Base-by-base conservation (phyloP, 768 basidiomycete species). In the Russula sp. region DNA sequence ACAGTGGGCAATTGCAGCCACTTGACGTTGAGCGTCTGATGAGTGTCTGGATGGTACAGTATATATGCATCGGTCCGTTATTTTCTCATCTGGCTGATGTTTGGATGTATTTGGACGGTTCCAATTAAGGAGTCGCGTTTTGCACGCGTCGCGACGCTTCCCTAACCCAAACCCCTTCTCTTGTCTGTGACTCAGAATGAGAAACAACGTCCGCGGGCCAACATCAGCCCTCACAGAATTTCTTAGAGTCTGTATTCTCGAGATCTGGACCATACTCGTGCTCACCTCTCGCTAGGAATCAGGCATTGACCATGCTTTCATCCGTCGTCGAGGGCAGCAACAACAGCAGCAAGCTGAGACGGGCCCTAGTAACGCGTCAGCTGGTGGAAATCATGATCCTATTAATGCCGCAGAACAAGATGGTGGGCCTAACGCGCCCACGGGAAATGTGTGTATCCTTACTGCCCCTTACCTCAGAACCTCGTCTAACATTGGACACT, bases 201-300 rank as follows among this genome's bases (percentile, higher is more conserved):
- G 51, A 38, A 83, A 84, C 72, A 89, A 89, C 63, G 84, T 93
- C 49, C 83, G 88, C 14, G 92, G 92, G 0, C 92, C 92, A 2
- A 84, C 88, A 0, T 92, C 90, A 24, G 92, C 92, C 0, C 75
- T 94, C 14, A 92, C 92, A 40, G 89, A 91, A 67, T 94, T 89
- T 68, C 76, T 94, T 38, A 83, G 83, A 70, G 92, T 89, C 64
- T 32, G 78, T 74, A 28, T n/a, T 5, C 8, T 14, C 26, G 16
- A 20, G 6, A 2, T 9, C 2, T 28, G 36, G 36, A 13, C 13
- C 5, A 13, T 34, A 5, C 14, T 2, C 4, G 26, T 60, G 14
- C 30, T 50, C 55, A 24, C 30, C 56, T 34, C 7, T 11, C 4
- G 24, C 52, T 67, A 83, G 81, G 84, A 84, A 71, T 75, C 80